These are phyloP conservation scores for Hyaloscypha variabilis DNA, from an alignment of 495 filamentous ascomycete species.

Conservation along the genomic window DNA sequence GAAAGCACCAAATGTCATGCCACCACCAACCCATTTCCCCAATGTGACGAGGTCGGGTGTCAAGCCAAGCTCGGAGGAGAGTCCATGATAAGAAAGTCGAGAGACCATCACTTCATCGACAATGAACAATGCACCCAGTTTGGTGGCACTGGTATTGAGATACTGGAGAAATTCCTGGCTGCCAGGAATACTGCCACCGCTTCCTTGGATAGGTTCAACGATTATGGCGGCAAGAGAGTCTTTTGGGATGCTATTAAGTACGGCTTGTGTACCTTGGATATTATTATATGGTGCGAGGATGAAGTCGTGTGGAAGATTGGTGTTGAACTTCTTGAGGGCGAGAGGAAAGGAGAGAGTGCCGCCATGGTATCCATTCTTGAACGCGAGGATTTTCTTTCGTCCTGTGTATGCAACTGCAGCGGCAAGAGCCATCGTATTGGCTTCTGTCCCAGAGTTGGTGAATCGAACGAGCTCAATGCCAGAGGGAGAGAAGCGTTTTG, in stretches of 20 bases:
- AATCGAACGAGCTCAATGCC: slow-evolving; percentile 41
- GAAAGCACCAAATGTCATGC: slow-evolving; percentile 65
- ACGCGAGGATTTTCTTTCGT: slow-evolving; percentile 38
- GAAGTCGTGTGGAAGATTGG: slow-evolving; percentile 48
- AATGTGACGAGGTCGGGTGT: slow-evolving; percentile 61
- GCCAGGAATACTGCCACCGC: slow-evolving; percentile 52
- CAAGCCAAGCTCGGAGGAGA: slow-evolving; percentile 44
- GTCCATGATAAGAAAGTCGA: slow-evolving; percentile 50
- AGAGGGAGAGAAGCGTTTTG: slow-evolving; percentile 17
- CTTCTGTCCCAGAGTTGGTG: slow-evolving; percentile 44
- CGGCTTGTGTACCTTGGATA: slow-evolving; percentile 36
- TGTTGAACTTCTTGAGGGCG: slow-evolving; percentile 23
- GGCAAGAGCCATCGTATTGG: slow-evolving; percentile 41
- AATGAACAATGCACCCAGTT: slow-evolving; percentile 53
- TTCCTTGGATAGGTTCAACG: slow-evolving; percentile 61
- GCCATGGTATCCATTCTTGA: slow-evolving; percentile 56
- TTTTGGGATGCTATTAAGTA: slow-evolving; percentile 33
- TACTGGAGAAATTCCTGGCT: slow-evolving; percentile 44
- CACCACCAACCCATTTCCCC: slow-evolving; percentile 67
- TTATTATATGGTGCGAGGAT: slow-evolving; percentile 56
- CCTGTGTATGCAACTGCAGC: slow-evolving; percentile 35
- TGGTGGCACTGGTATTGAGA: slow-evolving; percentile 35
- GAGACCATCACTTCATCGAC: slow-evolving; percentile 70
- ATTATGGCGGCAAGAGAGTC: slow-evolving; percentile 55
- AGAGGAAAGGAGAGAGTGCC: slow-evolving; percentile 43